Percentiles rank a stretch among this genome's conserved stretches.
These are phyloP conservation scores for Dendrobium huoshanense DNA, from an alignment of 106 monocot genomes.

Conservation along the genomic window DNA sequence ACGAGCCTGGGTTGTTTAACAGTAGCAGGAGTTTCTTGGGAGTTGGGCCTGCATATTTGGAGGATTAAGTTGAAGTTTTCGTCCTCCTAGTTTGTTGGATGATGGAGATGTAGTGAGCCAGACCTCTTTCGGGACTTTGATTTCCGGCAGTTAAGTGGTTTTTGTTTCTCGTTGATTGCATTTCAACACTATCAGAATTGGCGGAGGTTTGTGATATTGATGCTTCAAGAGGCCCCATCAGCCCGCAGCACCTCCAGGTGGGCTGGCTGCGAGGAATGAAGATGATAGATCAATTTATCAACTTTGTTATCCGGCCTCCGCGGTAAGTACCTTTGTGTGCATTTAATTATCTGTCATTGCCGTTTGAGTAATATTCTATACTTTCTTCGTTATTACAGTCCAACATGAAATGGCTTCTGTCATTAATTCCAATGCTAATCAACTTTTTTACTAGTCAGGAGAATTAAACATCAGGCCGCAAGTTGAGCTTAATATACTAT, in stretches of 20 bases:
- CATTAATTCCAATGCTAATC: neutral
- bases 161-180: neutral
- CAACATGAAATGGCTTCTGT: neutral
- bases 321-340: constrained; percentile 37
- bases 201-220: constrained; percentile 10
- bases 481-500: neutral
- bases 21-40: neutral
- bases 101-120: neutral
- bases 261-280: constrained; percentile 21
- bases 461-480: neutral
- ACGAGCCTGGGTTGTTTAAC: neutral
- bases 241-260: constrained; percentile 5
- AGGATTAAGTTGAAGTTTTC: neutral
- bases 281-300: constrained; percentile 96
- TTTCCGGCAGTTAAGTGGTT: neutral
- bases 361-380: neutral
- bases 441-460: neutral
- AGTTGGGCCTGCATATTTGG: neutral
- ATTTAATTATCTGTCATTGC: neutral
- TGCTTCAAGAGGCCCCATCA: constrained; percentile 19
- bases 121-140: neutral
- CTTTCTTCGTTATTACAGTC: neutral
- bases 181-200: neutral
- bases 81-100: neutral
- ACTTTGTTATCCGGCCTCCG: constrained; percentile 95